Conservation (phyloP, 1,139 yeast genomes). For the Spathaspora sp. region DNA sequence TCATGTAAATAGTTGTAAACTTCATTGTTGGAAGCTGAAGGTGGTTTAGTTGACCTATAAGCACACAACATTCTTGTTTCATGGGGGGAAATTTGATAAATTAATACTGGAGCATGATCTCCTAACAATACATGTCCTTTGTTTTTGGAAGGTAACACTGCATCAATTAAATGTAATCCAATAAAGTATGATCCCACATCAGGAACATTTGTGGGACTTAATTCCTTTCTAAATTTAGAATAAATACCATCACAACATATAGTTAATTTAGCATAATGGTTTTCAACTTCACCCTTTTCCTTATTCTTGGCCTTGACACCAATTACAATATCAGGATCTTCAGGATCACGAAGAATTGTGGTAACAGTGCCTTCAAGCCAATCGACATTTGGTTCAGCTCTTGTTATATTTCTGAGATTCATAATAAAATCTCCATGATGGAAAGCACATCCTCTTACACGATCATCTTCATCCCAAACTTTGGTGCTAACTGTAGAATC, state of each 20-base stretch:
- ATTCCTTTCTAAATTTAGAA: conserved; percentile 83
- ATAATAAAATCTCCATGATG: conserved; percentile 88
- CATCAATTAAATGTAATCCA: conserved; percentile 74
- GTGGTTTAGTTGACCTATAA: conserved; percentile 70
- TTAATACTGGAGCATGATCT: conserved; percentile 79
- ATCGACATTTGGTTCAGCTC: conserved; percentile 67
- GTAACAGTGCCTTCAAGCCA: conserved; percentile 81
- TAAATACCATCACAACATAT: conserved; percentile 92
- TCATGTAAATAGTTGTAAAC: conserved; percentile 58
- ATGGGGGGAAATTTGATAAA: conserved; percentile 79
- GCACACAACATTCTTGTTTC: conserved; percentile 93
- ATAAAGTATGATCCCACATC: conserved; percentile 79
- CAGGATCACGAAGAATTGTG: conserved; percentile 51
- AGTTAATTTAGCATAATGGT: conserved; percentile 61
- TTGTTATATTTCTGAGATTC: conserved; percentile 74
- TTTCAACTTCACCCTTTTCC: conserved; percentile 16
- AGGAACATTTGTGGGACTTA: conserved; percentile 59
- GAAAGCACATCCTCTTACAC: conserved; percentile 79
- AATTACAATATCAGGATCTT: conserved; percentile 50
- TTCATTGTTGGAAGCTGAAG: conserved; percentile 61
- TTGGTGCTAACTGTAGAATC: conserved; percentile 49
- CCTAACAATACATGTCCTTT: conserved; percentile 93
- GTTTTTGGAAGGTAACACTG: conserved; percentile 65
- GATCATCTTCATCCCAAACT: conserved; percentile 61
- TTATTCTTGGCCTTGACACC: conserved; percentile 59